Percentiles rank a stretch among this genome's conserved stretches.
phyloP scores from a whole-genome alignment of 2,329 filamentous ascomycete species.

The Microsporum ferrugineum region DNA sequence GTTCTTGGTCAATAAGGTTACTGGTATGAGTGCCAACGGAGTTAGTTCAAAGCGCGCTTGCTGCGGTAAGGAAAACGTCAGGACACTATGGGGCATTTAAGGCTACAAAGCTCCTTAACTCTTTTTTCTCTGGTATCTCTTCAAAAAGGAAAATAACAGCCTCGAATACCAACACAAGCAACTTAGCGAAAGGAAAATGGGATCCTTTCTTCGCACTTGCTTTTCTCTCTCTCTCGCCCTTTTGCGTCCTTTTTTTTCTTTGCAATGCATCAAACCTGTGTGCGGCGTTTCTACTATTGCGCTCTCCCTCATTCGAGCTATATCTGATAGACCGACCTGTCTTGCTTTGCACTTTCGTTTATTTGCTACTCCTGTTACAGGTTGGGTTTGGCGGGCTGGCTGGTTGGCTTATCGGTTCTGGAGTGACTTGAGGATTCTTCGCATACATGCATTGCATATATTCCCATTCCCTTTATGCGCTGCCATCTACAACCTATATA shows the following conservation, averaged over 20 bases:
- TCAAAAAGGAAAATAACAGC: neutral
- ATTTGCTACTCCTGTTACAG: neutral
- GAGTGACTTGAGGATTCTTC: neutral
- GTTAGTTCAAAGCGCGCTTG: slow-evolving; percentile 33
- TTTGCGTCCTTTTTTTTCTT: neutral
- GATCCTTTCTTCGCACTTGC: neutral
- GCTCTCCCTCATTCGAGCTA: neutral
- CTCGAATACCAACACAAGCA: neutral
- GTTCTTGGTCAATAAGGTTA: slow-evolving; percentile 21
- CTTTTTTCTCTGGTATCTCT: neutral
- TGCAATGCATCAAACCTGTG: neutral
- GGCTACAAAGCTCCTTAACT: neutral
- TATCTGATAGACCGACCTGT: neutral
- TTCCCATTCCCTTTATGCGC: no score
- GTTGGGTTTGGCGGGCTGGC: neutral
- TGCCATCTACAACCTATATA: no score
- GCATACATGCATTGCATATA: neutral
- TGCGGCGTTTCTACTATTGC: neutral
- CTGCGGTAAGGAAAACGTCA: slow-evolving; percentile 20
- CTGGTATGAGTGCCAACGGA: slow-evolving; percentile 22
- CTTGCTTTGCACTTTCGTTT: neutral
- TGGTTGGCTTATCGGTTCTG: neutral
- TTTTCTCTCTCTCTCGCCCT: neutral
- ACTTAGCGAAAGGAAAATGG: neutral
- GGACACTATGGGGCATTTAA: slow-evolving; percentile 8